phyloP scores from a whole-genome alignment of 768 basidiomycete genomes.

The Boletus sp. region DNA sequence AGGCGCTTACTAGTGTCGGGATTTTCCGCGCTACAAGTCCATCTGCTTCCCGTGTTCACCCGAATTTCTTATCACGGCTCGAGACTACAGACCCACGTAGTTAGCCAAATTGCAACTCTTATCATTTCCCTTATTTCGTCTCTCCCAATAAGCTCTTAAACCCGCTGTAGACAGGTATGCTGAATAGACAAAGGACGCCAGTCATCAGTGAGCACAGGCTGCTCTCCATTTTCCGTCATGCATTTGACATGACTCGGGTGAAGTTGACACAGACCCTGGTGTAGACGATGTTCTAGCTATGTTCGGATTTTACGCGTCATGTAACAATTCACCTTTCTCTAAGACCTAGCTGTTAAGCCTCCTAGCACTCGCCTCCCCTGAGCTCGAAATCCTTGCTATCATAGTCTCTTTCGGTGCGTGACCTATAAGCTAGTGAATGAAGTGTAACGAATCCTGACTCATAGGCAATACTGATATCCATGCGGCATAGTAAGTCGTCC shows the following conservation, averaged over 20 bases:
- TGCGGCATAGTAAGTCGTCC: slow-evolving; percentile 50
- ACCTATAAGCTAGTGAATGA: not conserved
- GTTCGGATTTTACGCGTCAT: slow-evolving; percentile 39
- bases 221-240: not conserved
- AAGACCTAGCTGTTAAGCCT: slow-evolving; percentile 44
- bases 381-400: slow-evolving; percentile 76
- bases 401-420: slow-evolving; percentile 71
- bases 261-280: slow-evolving; percentile 86
- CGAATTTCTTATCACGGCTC: no score
- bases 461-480: slow-evolving; percentile 71
- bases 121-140: not conserved
- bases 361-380: slow-evolving; percentile 78
- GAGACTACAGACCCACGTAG: not conserved
- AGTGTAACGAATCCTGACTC: not conserved
- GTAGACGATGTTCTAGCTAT: slow-evolving; percentile 82
- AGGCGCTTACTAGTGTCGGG: no score
- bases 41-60: no score
- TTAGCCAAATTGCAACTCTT: not conserved
- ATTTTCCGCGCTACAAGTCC: no score
- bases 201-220: slow-evolving; percentile 59
- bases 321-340: not conserved
- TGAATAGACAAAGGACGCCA: slow-evolving; percentile 38
- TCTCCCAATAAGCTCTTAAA: not conserved
- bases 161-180: slow-evolving; percentile 14
- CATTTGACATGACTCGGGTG: slow-evolving; percentile 5